A percentile compares a stretch with the other conserved stretches of the same genome.
phyloP scores from a whole-genome alignment of 768 basidiomycete species.

The Auriculariales sp. region DNA sequence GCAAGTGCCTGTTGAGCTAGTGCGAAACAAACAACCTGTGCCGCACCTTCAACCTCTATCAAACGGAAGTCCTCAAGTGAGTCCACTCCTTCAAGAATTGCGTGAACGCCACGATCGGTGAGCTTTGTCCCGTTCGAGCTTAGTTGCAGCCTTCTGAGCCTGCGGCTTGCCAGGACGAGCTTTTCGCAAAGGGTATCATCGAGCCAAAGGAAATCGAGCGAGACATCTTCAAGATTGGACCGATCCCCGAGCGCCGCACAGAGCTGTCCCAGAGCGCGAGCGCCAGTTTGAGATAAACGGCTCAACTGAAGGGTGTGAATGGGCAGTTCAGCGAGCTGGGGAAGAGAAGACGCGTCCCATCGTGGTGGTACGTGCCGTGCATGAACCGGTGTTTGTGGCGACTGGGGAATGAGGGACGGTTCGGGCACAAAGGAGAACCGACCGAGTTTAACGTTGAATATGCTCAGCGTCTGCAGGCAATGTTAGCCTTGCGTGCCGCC shows the following conservation, averaged over 20 bases:
- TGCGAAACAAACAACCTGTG: background rate
- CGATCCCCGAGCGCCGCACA: conserved; percentile 15
- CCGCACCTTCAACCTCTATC: conserved; percentile 23
- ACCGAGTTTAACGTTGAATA: conserved; percentile 12
- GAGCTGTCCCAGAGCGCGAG: conserved; percentile 16
- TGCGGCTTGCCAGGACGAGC: conserved; percentile 18
- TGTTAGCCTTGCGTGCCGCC: background rate
- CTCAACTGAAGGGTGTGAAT: conserved; percentile 17
- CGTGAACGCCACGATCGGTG: conserved; percentile 19
- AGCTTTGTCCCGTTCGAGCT: conserved; percentile 24
- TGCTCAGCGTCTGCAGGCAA: conserved; percentile 12
- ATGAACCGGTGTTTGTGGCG: conserved; percentile 1
- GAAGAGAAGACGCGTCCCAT: conserved; percentile 24
- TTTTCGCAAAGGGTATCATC: conserved; percentile 23
- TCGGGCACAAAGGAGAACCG: conserved; percentile 13
- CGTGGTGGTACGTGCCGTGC: conserved; percentile 10
- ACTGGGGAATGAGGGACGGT: conserved; percentile 6
- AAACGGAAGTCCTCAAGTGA: conserved; percentile 18
- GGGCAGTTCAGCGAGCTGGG: conserved; percentile 16
- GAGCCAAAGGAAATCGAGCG: conserved; percentile 24
- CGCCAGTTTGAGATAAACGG: conserved; percentile 21
- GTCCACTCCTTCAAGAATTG: conserved; percentile 21
- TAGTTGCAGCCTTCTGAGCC: conserved; percentile 17
- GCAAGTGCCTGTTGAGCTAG: background rate
- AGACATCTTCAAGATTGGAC: conserved; percentile 19